A percentile compares a stretch with the other conserved stretches of the same genome.
phyloP scores from a whole-genome alignment of 805 yeast genomes.

The Isabelozyma rhagii region DNA sequence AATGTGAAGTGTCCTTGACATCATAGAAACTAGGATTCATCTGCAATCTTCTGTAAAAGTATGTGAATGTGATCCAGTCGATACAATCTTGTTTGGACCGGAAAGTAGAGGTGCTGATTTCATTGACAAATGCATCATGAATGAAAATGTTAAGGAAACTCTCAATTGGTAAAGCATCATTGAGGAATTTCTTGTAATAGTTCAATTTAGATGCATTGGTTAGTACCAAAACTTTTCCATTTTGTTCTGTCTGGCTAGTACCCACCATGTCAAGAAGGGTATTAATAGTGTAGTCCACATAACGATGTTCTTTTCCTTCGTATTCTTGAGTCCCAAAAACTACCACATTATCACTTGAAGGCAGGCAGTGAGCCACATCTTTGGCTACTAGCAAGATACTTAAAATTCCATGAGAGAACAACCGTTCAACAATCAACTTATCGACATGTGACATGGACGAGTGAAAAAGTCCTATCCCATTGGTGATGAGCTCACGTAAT shows the following conservation, averaged over 20 bases:
- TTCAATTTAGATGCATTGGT: constrained; percentile 54
- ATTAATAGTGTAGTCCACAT: constrained; percentile 62
- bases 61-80: constrained; percentile 85
- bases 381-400: constrained; percentile 58
- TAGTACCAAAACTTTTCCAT: constrained; percentile 45
- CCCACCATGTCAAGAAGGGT: constrained; percentile 66
- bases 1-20: constrained; percentile 56
- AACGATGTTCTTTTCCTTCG: constrained; percentile 73
- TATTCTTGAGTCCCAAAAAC: constrained; percentile 68
- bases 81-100: constrained; percentile 77
- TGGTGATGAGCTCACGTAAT: constrained; percentile 27
- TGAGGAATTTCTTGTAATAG: constrained; percentile 69
- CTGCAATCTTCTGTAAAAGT: constrained; percentile 75
- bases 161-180: constrained; percentile 79
- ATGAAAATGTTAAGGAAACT: constrained; percentile 59
- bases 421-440: constrained; percentile 47
- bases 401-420: constrained; percentile 50
- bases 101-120: constrained; percentile 65
- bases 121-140: constrained; percentile 69
- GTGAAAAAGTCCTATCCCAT: constrained; percentile 67
- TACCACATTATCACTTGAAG: constrained; percentile 53
- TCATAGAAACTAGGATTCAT: constrained; percentile 89
- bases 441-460: constrained; percentile 57
- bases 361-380: constrained; percentile 51
- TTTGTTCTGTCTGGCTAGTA: constrained; percentile 33